Base-by-base conservation (phyloP, 331 rosid genomes). In the Quercus phellos region DNA sequence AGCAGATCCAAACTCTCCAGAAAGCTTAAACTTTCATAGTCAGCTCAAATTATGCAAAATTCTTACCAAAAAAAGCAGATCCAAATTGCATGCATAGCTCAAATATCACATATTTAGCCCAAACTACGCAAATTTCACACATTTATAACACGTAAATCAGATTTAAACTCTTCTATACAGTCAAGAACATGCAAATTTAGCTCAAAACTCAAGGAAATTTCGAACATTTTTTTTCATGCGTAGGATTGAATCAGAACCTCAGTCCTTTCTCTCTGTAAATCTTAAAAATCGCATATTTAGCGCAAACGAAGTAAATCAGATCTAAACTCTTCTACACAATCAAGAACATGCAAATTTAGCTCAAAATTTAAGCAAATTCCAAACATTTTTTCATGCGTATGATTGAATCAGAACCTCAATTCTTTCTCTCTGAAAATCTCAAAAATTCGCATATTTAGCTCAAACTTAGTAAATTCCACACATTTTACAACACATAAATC, bases 41-140 rank as follows among this genome's bases (percentile, higher is more conserved):
- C 55, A 30, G 46, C 69, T 60, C 69, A 70, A 71, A 68, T 26
- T 10, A 51, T 24, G 59, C 83, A 55, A 66, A 80, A 29, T 35
- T 59, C 81, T 51, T 38, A 21, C 17, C 19, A 19, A 72, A 19
- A 2, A 63, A 58, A 51, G 26, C 71, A 66, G 19, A 18, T 66
- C 71, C 17, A 66, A 32, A 24, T 46, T 66, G 13, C 10, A 34
- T 5, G 26, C 51, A 32, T 30, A 17, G 26, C 18, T 32, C 71
- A 66, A 30, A 17, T 17, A 32, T 34, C 27, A 22, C 50, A 72
- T n/a, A 16, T 59, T 58, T 32, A 70, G 74, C 70, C 29, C 21
- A 51, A 27, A 43, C 43, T 30, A 19, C 4, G 10, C 56, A 54
- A 54, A 66, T n/a, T 68, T 17, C n/a, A 58, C 72, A 4, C 43